Evolutionary conservation across 352 stramenopile species (phyloP), one percentile per base, ranked within the genome.

Genomic region (Pythium vanterpoolii): DNA sequence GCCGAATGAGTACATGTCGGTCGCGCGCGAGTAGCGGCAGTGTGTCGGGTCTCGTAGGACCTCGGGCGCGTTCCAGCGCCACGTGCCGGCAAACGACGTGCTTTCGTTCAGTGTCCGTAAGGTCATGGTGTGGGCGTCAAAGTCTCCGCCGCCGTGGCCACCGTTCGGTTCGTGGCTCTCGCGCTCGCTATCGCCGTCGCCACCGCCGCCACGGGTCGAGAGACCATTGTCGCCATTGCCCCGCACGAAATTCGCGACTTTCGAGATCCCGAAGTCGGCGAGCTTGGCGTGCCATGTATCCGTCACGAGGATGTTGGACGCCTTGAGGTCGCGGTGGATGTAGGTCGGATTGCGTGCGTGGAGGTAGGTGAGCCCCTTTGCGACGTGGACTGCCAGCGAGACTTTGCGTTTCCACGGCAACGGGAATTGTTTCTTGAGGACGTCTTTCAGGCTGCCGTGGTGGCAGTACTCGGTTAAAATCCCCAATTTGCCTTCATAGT

Each of bases 1-100:
- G 27, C 79, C 79, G 36, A 89, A 89, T 31, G 73, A 84, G 57
- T 89, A 89, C 74, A 89, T 87, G 60, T 89, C 79, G 4, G 76
- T 89, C 10, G 71, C 72, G 18, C 76, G 73, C 26, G 68, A 86
- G 59, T 87, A 89, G 19, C 74, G 69, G 56, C 76, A 86, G 28
- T 86, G 86, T 64, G 79, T 77, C 31, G 79, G 74, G 39, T 89
- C 79, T 19, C 74, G 68, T 18, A 89, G 58, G n/a, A 89, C 76
- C 55, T 89, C 79, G 1, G 79, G 79, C 18, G 79, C 67, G 53
- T 89, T 89, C 79, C 79, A 89, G 18, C 79, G 76, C 79, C 79
- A 89, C 13, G 79, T 89, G 10, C 79, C 79, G 9, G 79, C 79
- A 57, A 89, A 89, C 19, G 73, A 83, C 8, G 79, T 89, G 18